Evolutionary conservation across 2,329 filamentous ascomycete species (phyloP).

Genomic region (Mycosphaerella sp.): DNA sequence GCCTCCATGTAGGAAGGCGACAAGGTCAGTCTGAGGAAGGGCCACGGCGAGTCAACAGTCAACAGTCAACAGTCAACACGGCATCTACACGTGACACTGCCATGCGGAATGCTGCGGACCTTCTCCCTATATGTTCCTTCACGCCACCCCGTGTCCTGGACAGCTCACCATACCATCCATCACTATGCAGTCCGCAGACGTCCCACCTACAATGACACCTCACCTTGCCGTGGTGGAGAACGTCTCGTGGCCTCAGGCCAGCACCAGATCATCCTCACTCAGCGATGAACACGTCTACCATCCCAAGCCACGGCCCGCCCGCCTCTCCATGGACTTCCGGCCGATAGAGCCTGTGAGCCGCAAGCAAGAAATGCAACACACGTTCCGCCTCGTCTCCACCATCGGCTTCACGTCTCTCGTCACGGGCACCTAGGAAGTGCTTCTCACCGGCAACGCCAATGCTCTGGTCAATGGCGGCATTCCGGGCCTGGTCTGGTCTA

Average conservation of each 20-base stretch:
- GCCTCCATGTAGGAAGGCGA: too few relatives aligned
- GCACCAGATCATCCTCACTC: neutral
- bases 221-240: conserved; percentile 1
- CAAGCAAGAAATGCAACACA: conserved; percentile 23
- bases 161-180: neutral
- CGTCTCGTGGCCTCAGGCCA: conserved; percentile 4
- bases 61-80: too few relatives aligned
- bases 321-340: conserved; percentile 9
- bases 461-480: conserved; percentile 27
- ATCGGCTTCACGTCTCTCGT: conserved; percentile 45
- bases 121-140: too few relatives aligned
- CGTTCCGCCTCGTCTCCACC: conserved; percentile 23
- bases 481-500: conserved; percentile 30
- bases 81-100: too few relatives aligned
- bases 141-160: neutral
- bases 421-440: conserved; percentile 49
- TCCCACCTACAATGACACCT: neutral
- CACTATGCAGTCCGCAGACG: conserved; percentile 4
- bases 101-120: too few relatives aligned
- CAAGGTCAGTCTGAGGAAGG: too few relatives aligned
- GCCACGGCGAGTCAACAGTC: too few relatives aligned
- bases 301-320: neutral
- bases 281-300: neutral
- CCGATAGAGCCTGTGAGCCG: conserved; percentile 6
- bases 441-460: conserved; percentile 24